These are phyloP conservation scores for Russula olivacea DNA, from an alignment of 768 basidiomycete genomes.

Conservation along the genomic window DNA sequence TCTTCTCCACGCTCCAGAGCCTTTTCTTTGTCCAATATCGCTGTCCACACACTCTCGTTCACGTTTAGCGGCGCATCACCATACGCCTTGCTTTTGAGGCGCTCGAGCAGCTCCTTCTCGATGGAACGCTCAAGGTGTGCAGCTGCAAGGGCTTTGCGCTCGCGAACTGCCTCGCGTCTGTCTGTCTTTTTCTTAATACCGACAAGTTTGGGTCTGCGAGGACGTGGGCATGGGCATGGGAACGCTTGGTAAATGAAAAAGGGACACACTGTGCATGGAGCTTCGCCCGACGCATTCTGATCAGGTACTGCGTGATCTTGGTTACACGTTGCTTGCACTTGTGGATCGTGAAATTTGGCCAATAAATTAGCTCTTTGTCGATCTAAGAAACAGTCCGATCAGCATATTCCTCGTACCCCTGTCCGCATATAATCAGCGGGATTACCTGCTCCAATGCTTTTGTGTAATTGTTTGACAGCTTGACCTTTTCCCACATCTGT, in stretches of 20 bases:
- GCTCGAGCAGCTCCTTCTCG: constrained; percentile 92
- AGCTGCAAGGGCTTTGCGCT: constrained; percentile 93
- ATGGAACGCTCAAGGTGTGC: constrained; percentile 94
- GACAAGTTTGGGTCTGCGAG: constrained; percentile 76
- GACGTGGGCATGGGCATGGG: background rate
- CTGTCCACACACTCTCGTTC: constrained; percentile 94
- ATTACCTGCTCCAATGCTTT: constrained; percentile 92
- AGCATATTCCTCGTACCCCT: background rate
- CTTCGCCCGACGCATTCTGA: constrained; percentile 92
- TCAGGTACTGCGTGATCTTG: constrained; percentile 98
- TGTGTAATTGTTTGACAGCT: constrained; percentile 87
- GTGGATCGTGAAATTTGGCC: constrained; percentile 96
- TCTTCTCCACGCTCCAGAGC: constrained; percentile 44
- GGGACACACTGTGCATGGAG: constrained; percentile 72
- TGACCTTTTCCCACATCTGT: constrained; percentile 96
- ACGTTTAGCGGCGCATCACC: constrained; percentile 97
- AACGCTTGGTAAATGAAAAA: background rate
- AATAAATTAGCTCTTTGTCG: constrained; percentile 91
- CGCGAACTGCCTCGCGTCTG: constrained; percentile 83
- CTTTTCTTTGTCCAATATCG: constrained; percentile 77
- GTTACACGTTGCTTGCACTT: constrained; percentile 99
- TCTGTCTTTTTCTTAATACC: constrained; percentile 98
- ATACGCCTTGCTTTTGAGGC: constrained; percentile 93
- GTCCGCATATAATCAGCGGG: background rate
- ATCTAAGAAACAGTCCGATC: constrained; percentile 48